Conservation (phyloP, 345 rosid genomes). For the Eucalyptus rudis region DNA sequence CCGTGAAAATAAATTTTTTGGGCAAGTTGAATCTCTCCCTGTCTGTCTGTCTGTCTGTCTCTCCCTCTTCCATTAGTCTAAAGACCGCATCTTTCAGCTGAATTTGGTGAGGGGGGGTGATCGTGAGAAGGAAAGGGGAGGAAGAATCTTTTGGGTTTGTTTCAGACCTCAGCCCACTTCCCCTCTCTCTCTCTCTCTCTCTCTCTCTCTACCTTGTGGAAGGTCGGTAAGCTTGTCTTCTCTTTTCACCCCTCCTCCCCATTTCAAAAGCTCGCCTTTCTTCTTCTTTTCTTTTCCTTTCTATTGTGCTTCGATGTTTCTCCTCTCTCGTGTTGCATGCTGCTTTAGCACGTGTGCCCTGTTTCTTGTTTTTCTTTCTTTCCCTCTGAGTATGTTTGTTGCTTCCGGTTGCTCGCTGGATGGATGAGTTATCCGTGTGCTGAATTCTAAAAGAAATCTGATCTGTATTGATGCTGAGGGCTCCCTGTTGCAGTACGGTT, state of each 20-base stretch:
- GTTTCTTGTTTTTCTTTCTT: background rate
- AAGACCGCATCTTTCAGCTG: background rate
- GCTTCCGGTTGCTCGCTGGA: background rate
- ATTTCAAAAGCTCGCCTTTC: background rate
- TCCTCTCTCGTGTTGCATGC: background rate
- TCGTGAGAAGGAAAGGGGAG: background rate
- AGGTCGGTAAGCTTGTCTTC: slow-evolving; percentile 2
- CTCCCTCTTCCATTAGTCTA: background rate
- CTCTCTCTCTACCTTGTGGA: background rate
- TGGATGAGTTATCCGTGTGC: background rate
- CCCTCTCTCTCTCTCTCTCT: background rate
- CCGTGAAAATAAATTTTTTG: background rate
- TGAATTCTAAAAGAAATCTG: background rate
- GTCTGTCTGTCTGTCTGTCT: background rate
- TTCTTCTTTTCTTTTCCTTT: background rate
- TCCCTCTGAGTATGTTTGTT: background rate
- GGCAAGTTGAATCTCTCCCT: background rate
- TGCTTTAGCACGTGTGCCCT: background rate
- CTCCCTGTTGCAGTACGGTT: background rate
- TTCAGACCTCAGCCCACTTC: background rate
- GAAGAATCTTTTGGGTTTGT: background rate
- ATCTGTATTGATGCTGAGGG: background rate
- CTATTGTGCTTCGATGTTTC: background rate
- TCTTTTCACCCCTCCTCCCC: background rate
- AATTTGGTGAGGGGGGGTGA: background rate